Evolutionary conservation across 371 early-diverging fungal species (phyloP).

Genomic region (Umbelopsis sp.): DNA sequence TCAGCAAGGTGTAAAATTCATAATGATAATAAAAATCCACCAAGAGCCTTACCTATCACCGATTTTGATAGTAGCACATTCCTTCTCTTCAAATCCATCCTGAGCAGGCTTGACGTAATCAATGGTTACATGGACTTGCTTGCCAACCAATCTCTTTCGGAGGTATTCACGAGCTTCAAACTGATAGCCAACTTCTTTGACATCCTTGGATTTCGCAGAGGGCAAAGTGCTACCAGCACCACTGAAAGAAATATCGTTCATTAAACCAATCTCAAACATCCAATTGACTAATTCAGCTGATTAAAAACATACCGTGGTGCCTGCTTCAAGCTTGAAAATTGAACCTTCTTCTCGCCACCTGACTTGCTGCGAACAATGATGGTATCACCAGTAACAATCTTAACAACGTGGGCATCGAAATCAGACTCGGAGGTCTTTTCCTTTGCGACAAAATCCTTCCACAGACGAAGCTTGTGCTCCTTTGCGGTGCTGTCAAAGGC

Average conservation of each 20-base stretch:
- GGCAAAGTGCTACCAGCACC: constrained; percentile 46
- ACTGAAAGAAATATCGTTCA: constrained; percentile 10
- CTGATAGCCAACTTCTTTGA: constrained; percentile 82
- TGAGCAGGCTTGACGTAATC: constrained; percentile 91
- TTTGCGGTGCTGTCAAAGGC: constrained; percentile 53
- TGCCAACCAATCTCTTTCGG: constrained; percentile 86
- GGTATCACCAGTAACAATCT: constrained; percentile 84
- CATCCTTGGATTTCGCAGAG: constrained; percentile 65
- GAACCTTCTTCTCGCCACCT: constrained; percentile 75
- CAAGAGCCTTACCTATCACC: constrained; percentile 41
- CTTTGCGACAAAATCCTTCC: constrained; percentile 67
- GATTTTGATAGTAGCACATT: constrained; percentile 83
- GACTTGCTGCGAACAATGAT: constrained; percentile 64
- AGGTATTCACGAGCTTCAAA: constrained; percentile 89
- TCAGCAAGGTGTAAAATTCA: not conserved
- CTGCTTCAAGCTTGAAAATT: constrained; percentile 81
- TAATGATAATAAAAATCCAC: not conserved
- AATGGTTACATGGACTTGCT: constrained; percentile 76
- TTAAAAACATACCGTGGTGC: constrained; percentile 56
- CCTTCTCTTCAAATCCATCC: constrained; percentile 86
- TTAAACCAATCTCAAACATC: not conserved
- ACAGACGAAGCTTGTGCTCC: constrained; percentile 77
- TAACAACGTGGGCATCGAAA: constrained; percentile 72
- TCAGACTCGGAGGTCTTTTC: constrained; percentile 47
- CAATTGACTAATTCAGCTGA: not conserved